These are phyloP conservation scores for Schwanniomyces occidentalis DNA, from an alignment of 805 yeast species.

Conservation along the genomic window DNA sequence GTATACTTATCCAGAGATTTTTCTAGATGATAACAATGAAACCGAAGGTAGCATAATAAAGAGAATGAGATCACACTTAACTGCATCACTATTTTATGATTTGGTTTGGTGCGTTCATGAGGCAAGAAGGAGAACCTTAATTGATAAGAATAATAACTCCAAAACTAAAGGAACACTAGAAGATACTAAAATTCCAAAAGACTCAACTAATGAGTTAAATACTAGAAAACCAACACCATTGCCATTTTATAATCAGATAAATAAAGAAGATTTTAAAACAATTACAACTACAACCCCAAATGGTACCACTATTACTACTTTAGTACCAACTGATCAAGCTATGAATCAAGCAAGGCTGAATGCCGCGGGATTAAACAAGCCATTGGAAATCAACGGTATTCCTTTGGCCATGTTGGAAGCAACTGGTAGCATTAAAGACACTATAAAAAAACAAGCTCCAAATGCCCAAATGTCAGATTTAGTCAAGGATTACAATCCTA, in stretches of 20 bases:
- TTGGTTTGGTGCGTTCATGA: slow-evolving; percentile 94
- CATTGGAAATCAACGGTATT: slow-evolving; percentile 66
- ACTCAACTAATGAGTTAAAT: slow-evolving; percentile 11
- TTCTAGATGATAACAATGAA: slow-evolving; percentile 61
- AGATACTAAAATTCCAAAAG: slow-evolving; percentile 7
- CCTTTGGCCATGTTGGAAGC: slow-evolving; percentile 74
- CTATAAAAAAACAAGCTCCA: slow-evolving; percentile 10
- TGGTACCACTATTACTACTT: slow-evolving; percentile 87
- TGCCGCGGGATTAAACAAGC: slow-evolving; percentile 55
- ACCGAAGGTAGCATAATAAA: slow-evolving; percentile 57
- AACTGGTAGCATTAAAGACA: slow-evolving; percentile 61
- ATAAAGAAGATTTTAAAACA: slow-evolving; percentile 84
- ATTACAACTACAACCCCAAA: slow-evolving; percentile 85
- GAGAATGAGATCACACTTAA: slow-evolving; percentile 87
- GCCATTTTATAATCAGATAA: slow-evolving; percentile 88
- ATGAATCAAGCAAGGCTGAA: slow-evolving; percentile 58
- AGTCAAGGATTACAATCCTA: no score
- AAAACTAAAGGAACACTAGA: slow-evolving; percentile 9
- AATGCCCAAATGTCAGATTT: no score
- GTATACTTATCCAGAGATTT: slow-evolving; percentile 82
- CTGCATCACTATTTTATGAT: slow-evolving; percentile 89
- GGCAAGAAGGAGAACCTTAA: slow-evolving; percentile 68
- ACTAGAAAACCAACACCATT: slow-evolving; percentile 59
- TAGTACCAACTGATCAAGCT: slow-evolving; percentile 84
- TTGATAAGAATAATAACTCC: slow-evolving; percentile 23